A percentile compares a stretch with the other conserved stretches of the same genome.
Conservation (phyloP, 2,329 filamentous ascomycete genomes). For the Cladosporium austrohemisphaericum region DNA sequence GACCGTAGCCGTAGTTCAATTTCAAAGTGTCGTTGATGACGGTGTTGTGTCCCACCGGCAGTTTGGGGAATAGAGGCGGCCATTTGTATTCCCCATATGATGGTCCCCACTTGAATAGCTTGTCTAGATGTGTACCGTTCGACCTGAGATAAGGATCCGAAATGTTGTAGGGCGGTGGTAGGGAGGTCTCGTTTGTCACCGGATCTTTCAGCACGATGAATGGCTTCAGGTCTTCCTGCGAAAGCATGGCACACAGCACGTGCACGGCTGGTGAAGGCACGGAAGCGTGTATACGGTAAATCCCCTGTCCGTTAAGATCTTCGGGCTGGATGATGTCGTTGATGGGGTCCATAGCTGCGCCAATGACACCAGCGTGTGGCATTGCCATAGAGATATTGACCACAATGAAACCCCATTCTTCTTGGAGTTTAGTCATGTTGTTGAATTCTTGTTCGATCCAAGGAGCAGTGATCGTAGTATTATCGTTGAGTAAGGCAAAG, state of each 20-base stretch:
- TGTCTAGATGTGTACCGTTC: slow-evolving; percentile 52
- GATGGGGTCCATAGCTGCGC: slow-evolving; percentile 56
- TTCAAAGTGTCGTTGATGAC: slow-evolving; percentile 52
- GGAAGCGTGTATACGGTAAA: slow-evolving; percentile 64
- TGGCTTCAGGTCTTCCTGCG: slow-evolving; percentile 55
- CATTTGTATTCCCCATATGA: slow-evolving; percentile 40
- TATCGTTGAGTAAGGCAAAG: slow-evolving; percentile 64
- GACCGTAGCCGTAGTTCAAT: slow-evolving; percentile 33
- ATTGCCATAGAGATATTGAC: slow-evolving; percentile 76
- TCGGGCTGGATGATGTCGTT: slow-evolving; percentile 69
- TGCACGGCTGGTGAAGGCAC: slow-evolving; percentile 69
- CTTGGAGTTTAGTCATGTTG: slow-evolving; percentile 52
- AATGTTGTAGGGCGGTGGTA: background rate
- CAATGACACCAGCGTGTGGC: slow-evolving; percentile 67
- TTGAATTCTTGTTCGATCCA: slow-evolving; percentile 58
- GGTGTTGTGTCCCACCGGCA: slow-evolving; percentile 63
- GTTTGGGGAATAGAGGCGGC: slow-evolving; percentile 41
- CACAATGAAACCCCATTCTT: slow-evolving; percentile 54
- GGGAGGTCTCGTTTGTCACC: slow-evolving; percentile 15
- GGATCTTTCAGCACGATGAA: slow-evolving; percentile 57
- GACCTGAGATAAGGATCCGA: slow-evolving; percentile 20
- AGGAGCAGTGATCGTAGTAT: slow-evolving; percentile 64
- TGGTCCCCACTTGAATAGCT: slow-evolving; percentile 65
- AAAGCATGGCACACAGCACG: slow-evolving; percentile 68
- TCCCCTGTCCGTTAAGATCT: slow-evolving; percentile 58